Evolutionary conservation across 1,139 yeast species (phyloP).

Genomic region (Geotrichum fermentans): DNA sequence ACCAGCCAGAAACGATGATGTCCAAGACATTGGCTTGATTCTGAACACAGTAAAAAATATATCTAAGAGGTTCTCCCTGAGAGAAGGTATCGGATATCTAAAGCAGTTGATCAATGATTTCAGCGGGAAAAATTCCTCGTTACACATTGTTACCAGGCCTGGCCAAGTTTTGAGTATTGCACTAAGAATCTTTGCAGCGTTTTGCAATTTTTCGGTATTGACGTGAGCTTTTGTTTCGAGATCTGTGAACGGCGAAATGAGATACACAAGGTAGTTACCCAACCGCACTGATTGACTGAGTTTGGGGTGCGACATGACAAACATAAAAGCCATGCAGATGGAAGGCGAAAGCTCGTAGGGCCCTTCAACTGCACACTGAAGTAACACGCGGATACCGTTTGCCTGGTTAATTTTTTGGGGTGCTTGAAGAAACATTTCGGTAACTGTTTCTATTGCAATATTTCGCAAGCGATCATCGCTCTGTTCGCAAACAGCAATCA

Average conservation of each 20-base stretch:
- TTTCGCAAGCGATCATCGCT: conserved; percentile 52
- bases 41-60: conserved; percentile 63
- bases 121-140: conserved; percentile 54
- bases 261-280: conserved; percentile 59
- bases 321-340: conserved; percentile 53
- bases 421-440: conserved; percentile 59
- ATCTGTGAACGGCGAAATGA: conserved; percentile 65
- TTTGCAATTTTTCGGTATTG: conserved; percentile 53
- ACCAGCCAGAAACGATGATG: conserved; percentile 41
- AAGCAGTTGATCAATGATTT: conserved; percentile 59
- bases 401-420: conserved; percentile 60
- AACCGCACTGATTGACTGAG: conserved; percentile 41
- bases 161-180: conserved; percentile 66
- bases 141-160: conserved; percentile 66
- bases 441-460: conserved; percentile 61
- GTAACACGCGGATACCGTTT: conserved; percentile 60
- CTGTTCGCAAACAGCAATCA: conserved; percentile 67
- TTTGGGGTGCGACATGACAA: conserved; percentile 55
- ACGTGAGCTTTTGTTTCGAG: conserved; percentile 45
- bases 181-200: conserved; percentile 58
- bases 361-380: conserved; percentile 59
- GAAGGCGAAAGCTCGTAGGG: conserved; percentile 54
- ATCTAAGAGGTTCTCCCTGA: conserved; percentile 65
- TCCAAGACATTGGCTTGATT: conserved; percentile 59
- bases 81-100: conserved; percentile 49